Base-by-base conservation (phyloP, 805 yeast species). In the Ogataea zsoltii region DNA sequence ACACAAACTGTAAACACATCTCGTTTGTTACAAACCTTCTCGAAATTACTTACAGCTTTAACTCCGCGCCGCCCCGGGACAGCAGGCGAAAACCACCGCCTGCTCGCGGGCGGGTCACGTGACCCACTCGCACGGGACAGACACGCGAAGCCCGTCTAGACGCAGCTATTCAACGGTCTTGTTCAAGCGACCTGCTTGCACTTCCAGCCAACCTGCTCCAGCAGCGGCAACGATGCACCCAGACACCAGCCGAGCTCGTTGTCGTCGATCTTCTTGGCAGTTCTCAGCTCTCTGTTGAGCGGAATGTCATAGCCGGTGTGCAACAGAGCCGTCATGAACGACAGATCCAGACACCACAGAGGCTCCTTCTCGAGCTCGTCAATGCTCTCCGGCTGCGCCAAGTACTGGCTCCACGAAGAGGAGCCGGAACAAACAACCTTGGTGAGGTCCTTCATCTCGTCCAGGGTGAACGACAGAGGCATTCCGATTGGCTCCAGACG, bases 221-320 rank as follows among this genome's bases (percentile, higher is more conserved):
- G 74, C 56, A 94, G 71, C 7, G 98, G 98, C 57, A 94, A 76
- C 2, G 97, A 88, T 1, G 98, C 99, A 57, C 99, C 99, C 45
- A 94, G 74, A 73, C 98, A 94, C 99, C 99, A 94, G 28, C 99
- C 99, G 42, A 94, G 76, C 70, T 94, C 99, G 59, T 88, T 90
- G 61, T 82, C 81, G 42, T 82, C 85, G 57, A 94, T 88, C 63
- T 81, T 90, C 72, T 89, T 83, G 7, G 97, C 98, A 6, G 97
- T 94, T 66, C 80, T 87, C 56, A 94, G 80, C 68, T 92, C 97
- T 65, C 98, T 82, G 54, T 77, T 74, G 48, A 88, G 76, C 50
- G 97, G 97, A 53, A 94, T 89, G 57, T 92, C 97, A 68, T 94
- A 94, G 35, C 99, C 99, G n/a, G 91, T 85, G 67, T 91, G 97